Evolutionary conservation across 345 rosid genomes (phyloP), one percentile per base, ranked within the genome.

Genomic region (Nasturtium officinale): DNA sequence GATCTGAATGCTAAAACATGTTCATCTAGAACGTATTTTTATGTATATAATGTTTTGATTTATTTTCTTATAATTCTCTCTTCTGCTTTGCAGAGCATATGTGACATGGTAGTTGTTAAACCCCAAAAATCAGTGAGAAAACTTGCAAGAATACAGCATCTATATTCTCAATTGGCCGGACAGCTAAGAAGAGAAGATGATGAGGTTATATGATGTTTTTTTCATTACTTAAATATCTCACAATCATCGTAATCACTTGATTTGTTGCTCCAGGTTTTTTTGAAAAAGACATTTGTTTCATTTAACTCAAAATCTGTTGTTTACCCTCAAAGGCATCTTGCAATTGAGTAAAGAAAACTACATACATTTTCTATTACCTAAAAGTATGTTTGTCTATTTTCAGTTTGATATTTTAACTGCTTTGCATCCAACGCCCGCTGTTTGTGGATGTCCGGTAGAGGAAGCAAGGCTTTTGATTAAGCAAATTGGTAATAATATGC

Each of bases 121-220:
- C n/a, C n/a, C n/a, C n/a, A n/a, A n/a, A n/a, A n/a, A 79, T 76
- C 85, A n/a, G 82, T 88, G 79, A 73, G 83, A n/a, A n/a, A n/a
- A n/a, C n/a, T n/a, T n/a, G n/a, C 90, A 73, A 82, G 97, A 83
- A 82, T 92, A 57, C 96, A 90, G 67, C 98, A 92, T 75, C 55
- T 92, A 57, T 86, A 85, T 72, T 90, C 96, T 60, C 88, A 75
- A 58, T 71, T 90, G 60, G 79, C 84, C 42, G 96, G 97, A 54
- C 79, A 65, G 60, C 75, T 93, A 76, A 84, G 81, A 79, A 89
- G 83, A 38, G 92, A 90, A 85, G 97, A 85, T 56, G 98, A 87
- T 18, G 97, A 93, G 90, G 97, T 89, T 53, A 16, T 46, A 35
- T 51, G 5, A 64, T 25, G 1, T 2, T 38, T 69, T 33, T 23